Conservation (phyloP, 2,329 filamentous ascomycete species). For the Aspergillus eucalypticola region DNA sequence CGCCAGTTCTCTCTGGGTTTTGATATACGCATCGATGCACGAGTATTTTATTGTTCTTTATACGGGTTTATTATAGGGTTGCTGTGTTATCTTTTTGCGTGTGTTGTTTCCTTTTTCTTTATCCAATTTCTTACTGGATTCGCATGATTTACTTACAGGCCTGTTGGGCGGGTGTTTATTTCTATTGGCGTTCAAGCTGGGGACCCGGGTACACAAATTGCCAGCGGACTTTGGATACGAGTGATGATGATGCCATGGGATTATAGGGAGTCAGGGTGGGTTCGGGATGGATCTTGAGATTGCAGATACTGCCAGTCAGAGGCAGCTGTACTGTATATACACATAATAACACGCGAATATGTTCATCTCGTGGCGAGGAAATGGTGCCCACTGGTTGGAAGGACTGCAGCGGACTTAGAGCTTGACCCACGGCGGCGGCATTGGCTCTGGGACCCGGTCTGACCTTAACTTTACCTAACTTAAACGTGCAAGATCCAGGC, state of each 20-base stretch:
- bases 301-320: constrained; percentile 24
- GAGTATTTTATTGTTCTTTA: neutral
- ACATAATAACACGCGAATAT: constrained; percentile 17
- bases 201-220: constrained; percentile 23
- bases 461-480: constrained; percentile 8
- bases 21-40: neutral
- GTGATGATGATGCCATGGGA: constrained; percentile 17
- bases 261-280: constrained; percentile 24
- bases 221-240: constrained; percentile 19
- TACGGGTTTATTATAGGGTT: too few relatives aligned
- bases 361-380: neutral
- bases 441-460: neutral
- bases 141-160: too few relatives aligned
- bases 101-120: neutral
- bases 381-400: neutral
- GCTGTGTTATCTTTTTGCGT: neutral
- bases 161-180: constrained; percentile 4
- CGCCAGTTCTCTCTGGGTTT: neutral
- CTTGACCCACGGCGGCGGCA: neutral
- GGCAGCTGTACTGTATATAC: constrained; percentile 27
- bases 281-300: constrained; percentile 11
- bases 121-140: neutral
- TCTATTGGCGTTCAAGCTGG: constrained; percentile 16
- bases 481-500: constrained; percentile 2
- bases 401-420: neutral